A percentile compares a stretch with the other conserved stretches of the same genome.
These are phyloP conservation scores for Eucalyptus tenuipes DNA, from an alignment of 345 rosid species.

Conservation along the genomic window DNA sequence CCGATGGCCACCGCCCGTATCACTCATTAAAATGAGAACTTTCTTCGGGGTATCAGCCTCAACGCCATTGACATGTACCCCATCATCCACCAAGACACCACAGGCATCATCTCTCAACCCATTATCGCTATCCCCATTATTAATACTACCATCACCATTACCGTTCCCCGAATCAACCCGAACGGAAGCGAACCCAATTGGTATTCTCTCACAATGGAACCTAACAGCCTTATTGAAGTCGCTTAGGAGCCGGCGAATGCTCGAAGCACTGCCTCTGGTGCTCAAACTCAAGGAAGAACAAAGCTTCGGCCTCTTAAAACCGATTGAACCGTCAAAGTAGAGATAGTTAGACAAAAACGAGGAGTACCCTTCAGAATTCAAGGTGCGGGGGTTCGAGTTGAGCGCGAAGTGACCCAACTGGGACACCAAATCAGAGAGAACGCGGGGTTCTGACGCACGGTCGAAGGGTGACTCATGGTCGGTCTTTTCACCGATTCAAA, in stretches of 20 bases:
- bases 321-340: conserved; percentile 27
- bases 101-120: conserved; percentile 39
- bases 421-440: conserved; percentile 33
- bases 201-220: conserved; percentile 69
- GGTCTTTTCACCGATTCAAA: background rate
- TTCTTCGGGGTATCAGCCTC: conserved; percentile 52
- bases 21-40: conserved; percentile 96
- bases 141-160: background rate
- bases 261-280: conserved; percentile 23
- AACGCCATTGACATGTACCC: conserved; percentile 36
- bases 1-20: conserved; percentile 98
- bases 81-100: conserved; percentile 47
- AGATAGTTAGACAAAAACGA: conserved; percentile 36
- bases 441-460: conserved; percentile 48
- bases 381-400: conserved; percentile 12
- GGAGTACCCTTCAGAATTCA: conserved; percentile 33
- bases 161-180: conserved; percentile 32
- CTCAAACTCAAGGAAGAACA: conserved; percentile 33
- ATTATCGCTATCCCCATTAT: background rate
- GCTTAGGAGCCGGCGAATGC: conserved; percentile 24
- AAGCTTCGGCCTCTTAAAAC: conserved; percentile 13
- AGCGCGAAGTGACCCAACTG: conserved; percentile 41
- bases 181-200: conserved; percentile 70
- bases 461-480: conserved; percentile 58
- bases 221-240: conserved; percentile 60